Conservation (phyloP, 176 grass and related monocot species). For the Microstegium vimineum region DNA sequence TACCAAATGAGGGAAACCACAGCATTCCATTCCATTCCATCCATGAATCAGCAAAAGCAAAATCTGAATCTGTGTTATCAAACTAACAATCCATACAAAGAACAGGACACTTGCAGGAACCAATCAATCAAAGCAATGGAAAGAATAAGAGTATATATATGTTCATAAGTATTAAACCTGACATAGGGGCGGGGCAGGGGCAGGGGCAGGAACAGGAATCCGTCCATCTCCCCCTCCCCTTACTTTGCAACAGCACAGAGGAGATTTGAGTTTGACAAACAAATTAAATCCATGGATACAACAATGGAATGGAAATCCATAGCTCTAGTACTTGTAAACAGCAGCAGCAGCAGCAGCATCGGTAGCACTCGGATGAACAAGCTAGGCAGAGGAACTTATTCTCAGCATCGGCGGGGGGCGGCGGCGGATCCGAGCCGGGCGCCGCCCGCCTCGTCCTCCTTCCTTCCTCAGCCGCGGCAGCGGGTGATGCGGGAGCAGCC, state of each 20-base stretch:
- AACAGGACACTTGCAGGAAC: background rate
- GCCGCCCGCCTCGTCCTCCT: fast-evolving
- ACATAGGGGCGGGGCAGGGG: background rate
- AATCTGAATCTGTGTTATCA: background rate
- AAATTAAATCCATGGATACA: conserved; percentile 10
- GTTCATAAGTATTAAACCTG: conserved; percentile 21
- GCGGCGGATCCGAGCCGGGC: background rate
- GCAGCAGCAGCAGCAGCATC: background rate
- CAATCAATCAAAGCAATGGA: background rate
- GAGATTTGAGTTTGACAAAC: background rate
- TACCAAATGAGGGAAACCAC: background rate
- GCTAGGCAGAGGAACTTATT: background rate
- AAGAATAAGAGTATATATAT: background rate
- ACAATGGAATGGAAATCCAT: conserved; percentile 17
- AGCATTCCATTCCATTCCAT: background rate
- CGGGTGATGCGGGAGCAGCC: conserved; percentile 75
- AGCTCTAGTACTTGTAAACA: background rate
- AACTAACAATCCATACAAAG: too few species aligned
- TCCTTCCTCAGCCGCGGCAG: conserved; percentile 49
- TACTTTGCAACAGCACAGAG: conserved; percentile 36
- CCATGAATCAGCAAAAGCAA: background rate
- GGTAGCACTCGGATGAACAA: too few species aligned
- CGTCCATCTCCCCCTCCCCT: background rate
- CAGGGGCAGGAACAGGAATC: too few species aligned
- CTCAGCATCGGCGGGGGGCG: background rate